Base-by-base conservation (phyloP, 2,329 filamentous ascomycete genomes). In the Aspergillus sp. region DNA sequence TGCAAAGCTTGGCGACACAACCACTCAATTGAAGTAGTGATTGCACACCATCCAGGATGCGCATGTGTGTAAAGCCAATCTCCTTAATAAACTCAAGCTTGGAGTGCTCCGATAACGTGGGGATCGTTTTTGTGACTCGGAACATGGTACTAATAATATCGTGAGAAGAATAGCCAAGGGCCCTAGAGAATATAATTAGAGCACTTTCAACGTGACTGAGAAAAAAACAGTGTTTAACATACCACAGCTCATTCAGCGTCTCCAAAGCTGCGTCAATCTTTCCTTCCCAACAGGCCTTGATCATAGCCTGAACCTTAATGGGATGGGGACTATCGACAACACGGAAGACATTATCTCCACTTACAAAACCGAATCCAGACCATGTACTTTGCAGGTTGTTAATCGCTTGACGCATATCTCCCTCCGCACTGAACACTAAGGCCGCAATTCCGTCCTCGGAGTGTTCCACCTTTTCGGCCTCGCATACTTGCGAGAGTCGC, bases 71-170 rank as follows among this genome's bases (percentile, higher is more conserved):
- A 68, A 97, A 97, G 42, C 93, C 93, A 67, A 98, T 98, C 71
- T 96, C 93, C 71, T 90, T 91, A 71, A 97, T 95, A 58, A 97
- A 98, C 64, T 97, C 91, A 49, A 98, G 75, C 73, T 96, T 96
- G 11, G 90, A 83, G 67, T 97, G 90, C 70, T 98, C 93, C 54
- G 89, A 93, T 44, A 98, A 73, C 1, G 86, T 89, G 2, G 88
- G 87, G 47, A 97, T 90, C 1, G 90, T 94, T 75, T 97, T 98
- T 37, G 93, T 97, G 47, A 98, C 93, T 61, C 86, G 85, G 76
- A 98, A 97, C 93, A 98, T 98, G 49, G 91, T 98, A 70, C 87
- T 94, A 67, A 98, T 94, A 57, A 98, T 95, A 67, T 98, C 93
- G 71, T 98, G 91, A 57, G 89, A 94, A n/a, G 89, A 95, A 71